phyloP scores from a whole-genome alignment of 306 rosid species.

The Cotoneaster glaucophyllus region DNA sequence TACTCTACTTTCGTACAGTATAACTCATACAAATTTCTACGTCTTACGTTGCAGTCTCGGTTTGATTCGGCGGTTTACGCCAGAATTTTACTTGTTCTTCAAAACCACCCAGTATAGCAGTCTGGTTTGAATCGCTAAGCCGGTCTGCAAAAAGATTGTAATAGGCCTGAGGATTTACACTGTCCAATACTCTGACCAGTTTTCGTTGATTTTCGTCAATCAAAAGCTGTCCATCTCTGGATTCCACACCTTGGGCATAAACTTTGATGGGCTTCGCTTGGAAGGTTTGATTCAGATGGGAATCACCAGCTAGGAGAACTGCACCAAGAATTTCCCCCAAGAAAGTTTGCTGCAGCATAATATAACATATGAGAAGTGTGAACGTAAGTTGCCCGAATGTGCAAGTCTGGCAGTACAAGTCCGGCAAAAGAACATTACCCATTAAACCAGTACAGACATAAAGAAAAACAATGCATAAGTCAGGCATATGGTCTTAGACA shows the following conservation, averaged over 20 bases:
- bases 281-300: constrained; percentile 28
- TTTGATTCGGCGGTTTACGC: constrained; percentile 29
- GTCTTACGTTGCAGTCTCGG: background rate
- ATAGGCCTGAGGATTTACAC: constrained; percentile 36
- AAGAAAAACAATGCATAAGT: too few relatives aligned
- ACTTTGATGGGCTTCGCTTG: constrained; percentile 39
- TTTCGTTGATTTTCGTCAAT: constrained; percentile 43
- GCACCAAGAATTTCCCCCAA: constrained; percentile 76
- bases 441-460: too few relatives aligned
- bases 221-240: constrained; percentile 53
- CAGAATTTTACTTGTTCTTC: constrained; percentile 53
- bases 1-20: constrained; percentile 3
- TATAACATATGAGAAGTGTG: background rate
- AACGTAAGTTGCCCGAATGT: background rate
- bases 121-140: constrained; percentile 46
- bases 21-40: constrained; percentile 3
- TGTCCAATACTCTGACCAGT: constrained; percentile 46
- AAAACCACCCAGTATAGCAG: constrained; percentile 69
- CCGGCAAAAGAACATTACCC: too few relatives aligned
- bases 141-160: constrained; percentile 38
- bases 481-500: too few relatives aligned
- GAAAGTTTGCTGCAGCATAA: constrained; percentile 54
- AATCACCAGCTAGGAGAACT: constrained; percentile 33
- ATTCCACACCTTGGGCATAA: constrained; percentile 46
- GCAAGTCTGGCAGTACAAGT: background rate